These are phyloP conservation scores for Sonneratia caseolaris DNA, from an alignment of 345 rosid species.

Conservation along the genomic window DNA sequence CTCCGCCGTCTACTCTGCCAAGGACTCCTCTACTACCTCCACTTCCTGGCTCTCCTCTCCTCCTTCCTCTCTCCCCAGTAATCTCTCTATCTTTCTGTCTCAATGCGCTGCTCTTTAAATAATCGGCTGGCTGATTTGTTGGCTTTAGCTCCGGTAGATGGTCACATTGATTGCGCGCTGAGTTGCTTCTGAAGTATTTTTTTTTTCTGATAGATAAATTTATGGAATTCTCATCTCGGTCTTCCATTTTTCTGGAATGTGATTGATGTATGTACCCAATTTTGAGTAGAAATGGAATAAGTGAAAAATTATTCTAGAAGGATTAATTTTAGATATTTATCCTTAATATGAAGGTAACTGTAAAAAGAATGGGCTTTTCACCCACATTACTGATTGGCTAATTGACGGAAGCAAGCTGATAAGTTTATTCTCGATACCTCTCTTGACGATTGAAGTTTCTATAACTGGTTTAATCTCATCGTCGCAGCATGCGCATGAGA, in stretches of 20 bases:
- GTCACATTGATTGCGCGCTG: background rate
- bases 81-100: conserved; percentile 5
- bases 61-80: conserved; percentile 22
- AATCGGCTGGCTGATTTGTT: background rate
- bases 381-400: background rate
- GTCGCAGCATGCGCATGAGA: background rate
- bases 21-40: conserved; percentile 32
- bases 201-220: background rate
- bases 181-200: no score
- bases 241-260: background rate
- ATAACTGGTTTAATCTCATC: background rate
- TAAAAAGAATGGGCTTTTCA: background rate
- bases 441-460: background rate
- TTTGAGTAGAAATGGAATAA: background rate
- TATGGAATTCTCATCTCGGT: background rate
- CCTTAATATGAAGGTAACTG: background rate
- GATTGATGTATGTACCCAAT: background rate
- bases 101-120: background rate
- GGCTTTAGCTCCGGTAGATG: background rate
- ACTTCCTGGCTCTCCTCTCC: conserved; percentile 59
- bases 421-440: background rate
- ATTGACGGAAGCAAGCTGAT: background rate
- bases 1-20: conserved; percentile 70
- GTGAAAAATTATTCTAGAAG: background rate
- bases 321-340: background rate